Conservation (phyloP, 2,329 filamentous ascomycete species). For the Colletotrichum sp. region DNA sequence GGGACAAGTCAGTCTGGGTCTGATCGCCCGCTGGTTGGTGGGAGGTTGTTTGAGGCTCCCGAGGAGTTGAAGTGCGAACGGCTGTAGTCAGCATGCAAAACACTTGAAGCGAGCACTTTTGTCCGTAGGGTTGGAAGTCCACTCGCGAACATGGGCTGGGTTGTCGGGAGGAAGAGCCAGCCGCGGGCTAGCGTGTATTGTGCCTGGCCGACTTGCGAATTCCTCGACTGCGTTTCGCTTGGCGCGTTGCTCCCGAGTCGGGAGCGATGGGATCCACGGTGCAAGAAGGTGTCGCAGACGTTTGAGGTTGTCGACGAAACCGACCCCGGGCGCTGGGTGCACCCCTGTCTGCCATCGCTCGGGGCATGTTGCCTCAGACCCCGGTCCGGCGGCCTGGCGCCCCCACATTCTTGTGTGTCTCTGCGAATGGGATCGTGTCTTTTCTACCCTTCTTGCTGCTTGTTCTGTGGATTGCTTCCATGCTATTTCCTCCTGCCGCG, state of each 20-base stretch:
- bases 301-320: slow-evolving; percentile 19
- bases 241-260: background rate
- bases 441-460: background rate
- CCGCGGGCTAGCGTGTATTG: background rate
- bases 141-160: background rate
- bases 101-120: background rate
- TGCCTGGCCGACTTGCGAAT: background rate
- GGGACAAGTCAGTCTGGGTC: slow-evolving; percentile 18
- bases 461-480: background rate
- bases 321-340: background rate
- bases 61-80: background rate
- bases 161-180: background rate
- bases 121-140: background rate
- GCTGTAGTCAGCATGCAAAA: background rate
- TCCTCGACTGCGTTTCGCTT: slow-evolving; percentile 11
- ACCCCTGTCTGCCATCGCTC: background rate
- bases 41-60: background rate
- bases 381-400: background rate
- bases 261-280: slow-evolving; percentile 1
- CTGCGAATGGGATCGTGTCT: background rate
- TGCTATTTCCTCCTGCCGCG: background rate
- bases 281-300: slow-evolving; percentile 13
- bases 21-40: background rate
- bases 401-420: background rate
- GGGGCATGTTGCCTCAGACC: background rate